Conservation (phyloP, 73 alveolate genomes). For the Paramecium caudatum region DNA sequence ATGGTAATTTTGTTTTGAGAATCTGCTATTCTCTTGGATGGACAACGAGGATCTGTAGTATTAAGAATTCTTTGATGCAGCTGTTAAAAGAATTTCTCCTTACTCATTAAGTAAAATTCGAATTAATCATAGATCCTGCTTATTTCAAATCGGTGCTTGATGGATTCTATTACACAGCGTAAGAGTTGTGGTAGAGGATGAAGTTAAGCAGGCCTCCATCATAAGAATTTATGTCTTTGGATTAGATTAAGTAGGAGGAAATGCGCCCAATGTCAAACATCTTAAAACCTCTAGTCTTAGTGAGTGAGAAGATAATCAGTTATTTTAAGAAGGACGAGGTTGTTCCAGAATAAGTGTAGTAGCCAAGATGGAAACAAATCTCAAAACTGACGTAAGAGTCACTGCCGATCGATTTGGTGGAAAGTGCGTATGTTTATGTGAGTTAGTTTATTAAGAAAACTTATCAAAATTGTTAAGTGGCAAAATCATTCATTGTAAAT, state of each 20-base stretch:
- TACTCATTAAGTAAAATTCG: conserved; percentile 3
- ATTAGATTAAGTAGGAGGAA: conserved; percentile 31
- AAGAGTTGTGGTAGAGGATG: conserved; percentile 47
- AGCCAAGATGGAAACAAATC: neutral
- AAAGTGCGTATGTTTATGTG: conserved; percentile 49
- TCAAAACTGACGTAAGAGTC: conserved; percentile 23
- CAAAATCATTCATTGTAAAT: conserved; percentile 57
- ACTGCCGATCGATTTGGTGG: conserved; percentile 36
- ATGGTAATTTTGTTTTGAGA: conserved; percentile 68
- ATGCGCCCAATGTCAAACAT: neutral
- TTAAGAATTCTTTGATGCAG: neutral
- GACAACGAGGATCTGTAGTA: conserved; percentile 30
- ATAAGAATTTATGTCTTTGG: conserved; percentile 23
- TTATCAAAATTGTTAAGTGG: conserved; percentile 43
- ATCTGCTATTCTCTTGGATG: conserved; percentile 57
- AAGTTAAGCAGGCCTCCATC: conserved; percentile 63
- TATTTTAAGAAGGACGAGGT: conserved; percentile 19
- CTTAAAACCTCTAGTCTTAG: conserved; percentile 39
- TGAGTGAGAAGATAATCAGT: conserved; percentile 20
- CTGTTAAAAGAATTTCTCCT: conserved; percentile 34
- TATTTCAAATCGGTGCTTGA: conserved; percentile 60
- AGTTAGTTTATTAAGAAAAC: conserved; percentile 25
- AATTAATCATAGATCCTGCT: conserved; percentile 12
- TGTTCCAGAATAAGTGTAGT: neutral
- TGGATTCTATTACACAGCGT: conserved; percentile 43